Base-by-base conservation (phyloP, 257 asterid species). In the Capsicum baccatum region DNA sequence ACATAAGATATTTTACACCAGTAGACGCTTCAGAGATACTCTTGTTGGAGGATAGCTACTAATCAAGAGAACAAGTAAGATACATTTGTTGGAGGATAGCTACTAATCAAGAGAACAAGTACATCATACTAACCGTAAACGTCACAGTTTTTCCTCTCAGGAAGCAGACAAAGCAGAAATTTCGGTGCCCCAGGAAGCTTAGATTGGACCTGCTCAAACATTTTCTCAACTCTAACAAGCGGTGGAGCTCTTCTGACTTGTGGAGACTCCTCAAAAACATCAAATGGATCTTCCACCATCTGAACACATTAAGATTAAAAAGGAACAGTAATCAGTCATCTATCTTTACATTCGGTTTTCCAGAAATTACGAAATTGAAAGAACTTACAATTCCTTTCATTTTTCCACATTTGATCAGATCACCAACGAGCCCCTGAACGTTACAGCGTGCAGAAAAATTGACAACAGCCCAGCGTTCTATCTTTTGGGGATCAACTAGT, bases 401-500 rank as follows among this genome's bases (percentile, higher is more conserved):
- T 79, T 87, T 89, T 33, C 97, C 98, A 84, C 95, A 92, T 88
- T 89, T 96, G 6, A 84, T 87, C 83, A 94, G 70, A 70, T 96
- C 97, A 16, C 92, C 85, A 83, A 94, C 64, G 57, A 96, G 95
- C 82, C 84, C 82, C 44, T 79, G 89, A 0, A 89, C 64, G 47
- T 96, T 95, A 83, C 99, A 96, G 35, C 99, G 97, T 7, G 95
- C 94, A 19, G 99, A 96, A 81, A 96, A 96, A 90, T 96, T 96
- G 60, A 91, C 98, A 64, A 94, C 92, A 3, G 97, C 98, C 98
- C 99, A 96, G 17, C 87, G 89, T 48, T 94, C 96, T n/a, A 96
- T 81, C 94, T 91, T 91, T n/a, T 87, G 71, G 0, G 97, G 95
- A 52, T 91, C 86, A 21, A 87, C 91, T 13, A 94, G 87, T 92